Base-by-base conservation (phyloP, 768 basidiomycete genomes). In the Tylopilus balloui region DNA sequence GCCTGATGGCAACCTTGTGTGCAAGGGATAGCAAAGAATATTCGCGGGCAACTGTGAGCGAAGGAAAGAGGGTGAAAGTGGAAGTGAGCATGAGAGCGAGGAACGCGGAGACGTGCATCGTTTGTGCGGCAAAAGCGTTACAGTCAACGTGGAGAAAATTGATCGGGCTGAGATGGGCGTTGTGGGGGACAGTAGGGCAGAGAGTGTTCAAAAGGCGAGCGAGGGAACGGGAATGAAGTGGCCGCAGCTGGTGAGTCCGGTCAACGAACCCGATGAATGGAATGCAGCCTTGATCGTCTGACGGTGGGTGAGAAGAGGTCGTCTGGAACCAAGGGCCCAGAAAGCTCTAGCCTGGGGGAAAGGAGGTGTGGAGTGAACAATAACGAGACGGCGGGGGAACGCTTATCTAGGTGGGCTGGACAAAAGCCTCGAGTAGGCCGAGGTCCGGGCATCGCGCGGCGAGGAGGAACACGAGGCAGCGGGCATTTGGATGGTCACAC, bases 1-100 rank as follows among this genome's bases (percentile, higher is more conserved):
- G 79, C 48, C 72, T 75, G 37, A 77, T 63, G 25, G 85, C 84
- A 50, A 73, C 70, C 24, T 69, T 71, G 60, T 84, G 85, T 27
- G 76, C 73, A 27, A 67, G 73, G 42, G 57, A 76, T 68, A 56
- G 69, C 68, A 58, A 76, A 51, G 43, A 63, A 24, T 10, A 17
- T 36, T 38, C 49, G 52, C 53, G 62, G 47, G 60, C 67, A 47
- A 51, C 55, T 49, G 45, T 51, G 37, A 49, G 56, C 7, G 57
- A 55, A 44, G 47, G 47, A 50, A 52, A 63, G 58, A 63, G 63
- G 50, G 45, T 51, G 59, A 57, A 52, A 31, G 61, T 56, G 29
- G 66, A 62, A 48, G 59, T 57, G 23, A 72, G 63, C 29, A 66
- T 55, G 40, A 70, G 61, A 37, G 64, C 47, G 54, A 73, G 53